A percentile compares a stretch with the other conserved stretches of the same genome.
These are phyloP conservation scores for Pythium monospermum DNA, from an alignment of 352 stramenopile species.

Conservation along the genomic window DNA sequence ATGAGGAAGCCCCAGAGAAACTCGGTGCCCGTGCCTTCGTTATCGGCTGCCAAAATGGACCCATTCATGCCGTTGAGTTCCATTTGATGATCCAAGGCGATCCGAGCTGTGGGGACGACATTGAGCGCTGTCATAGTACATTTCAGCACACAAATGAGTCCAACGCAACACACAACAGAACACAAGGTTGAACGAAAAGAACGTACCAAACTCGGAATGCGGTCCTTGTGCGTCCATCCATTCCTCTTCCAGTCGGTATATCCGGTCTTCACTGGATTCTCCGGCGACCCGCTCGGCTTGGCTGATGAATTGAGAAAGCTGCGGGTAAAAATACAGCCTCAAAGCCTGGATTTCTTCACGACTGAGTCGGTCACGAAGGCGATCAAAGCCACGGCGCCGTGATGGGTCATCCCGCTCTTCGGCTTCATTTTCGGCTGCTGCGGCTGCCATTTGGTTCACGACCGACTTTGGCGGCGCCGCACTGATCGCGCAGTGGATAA, in stretches of 20 bases:
- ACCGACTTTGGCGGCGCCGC: constrained; percentile 68
- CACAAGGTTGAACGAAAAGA: background rate
- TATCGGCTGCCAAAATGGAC: constrained; percentile 78
- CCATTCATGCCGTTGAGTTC: constrained; percentile 82
- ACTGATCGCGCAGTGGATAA: constrained; percentile 85
- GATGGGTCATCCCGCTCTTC: constrained; percentile 61
- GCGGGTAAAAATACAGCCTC: constrained; percentile 83
- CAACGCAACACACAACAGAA: too few relatives aligned
- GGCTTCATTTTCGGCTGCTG: constrained; percentile 32
- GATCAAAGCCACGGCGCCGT: constrained; percentile 64
- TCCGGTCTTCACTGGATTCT: constrained; percentile 82
- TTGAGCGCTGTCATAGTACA: constrained; percentile 54
- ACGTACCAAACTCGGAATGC: constrained; percentile 82
- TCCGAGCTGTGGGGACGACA: constrained; percentile 59
- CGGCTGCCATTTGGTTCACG: constrained; percentile 58
- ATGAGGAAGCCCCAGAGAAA: constrained; percentile 88
- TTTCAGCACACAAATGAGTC: too few relatives aligned
- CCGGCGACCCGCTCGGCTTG: constrained; percentile 68
- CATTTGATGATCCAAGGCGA: constrained; percentile 78
- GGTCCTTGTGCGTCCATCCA: constrained; percentile 86
- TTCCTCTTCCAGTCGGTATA: constrained; percentile 85
- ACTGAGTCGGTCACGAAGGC: constrained; percentile 75
- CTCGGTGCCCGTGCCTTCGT: constrained; percentile 85
- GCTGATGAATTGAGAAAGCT: constrained; percentile 80
- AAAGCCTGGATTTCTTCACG: constrained; percentile 82